phyloP scores from a whole-genome alignment of 139 green algal species.

The Diplosphaera chodatii region DNA sequence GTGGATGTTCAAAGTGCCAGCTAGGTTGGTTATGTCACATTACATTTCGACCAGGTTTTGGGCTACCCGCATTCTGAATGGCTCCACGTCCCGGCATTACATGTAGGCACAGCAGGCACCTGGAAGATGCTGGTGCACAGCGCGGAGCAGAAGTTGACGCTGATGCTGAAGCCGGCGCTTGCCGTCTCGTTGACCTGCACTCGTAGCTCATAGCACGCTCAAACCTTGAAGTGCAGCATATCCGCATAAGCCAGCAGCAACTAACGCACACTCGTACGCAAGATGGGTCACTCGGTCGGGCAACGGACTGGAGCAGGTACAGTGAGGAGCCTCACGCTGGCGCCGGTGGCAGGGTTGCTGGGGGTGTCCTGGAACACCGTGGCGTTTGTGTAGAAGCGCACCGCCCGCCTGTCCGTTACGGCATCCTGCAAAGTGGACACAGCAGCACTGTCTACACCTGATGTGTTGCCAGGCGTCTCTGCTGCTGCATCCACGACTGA shows the following conservation, averaged over 20 bases:
- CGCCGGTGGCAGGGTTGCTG: conserved; percentile 19
- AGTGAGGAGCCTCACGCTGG: not conserved
- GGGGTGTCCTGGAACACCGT: conserved; percentile 35
- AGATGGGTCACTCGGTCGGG: too few relatives aligned
- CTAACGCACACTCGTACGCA: too few relatives aligned
- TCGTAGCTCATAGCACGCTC: not conserved
- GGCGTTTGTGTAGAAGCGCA: conserved; percentile 58
- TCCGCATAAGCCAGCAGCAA: too few relatives aligned
- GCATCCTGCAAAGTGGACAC: not conserved
- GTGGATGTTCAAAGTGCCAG: too few relatives aligned
- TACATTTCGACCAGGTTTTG: too few relatives aligned
- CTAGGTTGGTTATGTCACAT: too few relatives aligned
- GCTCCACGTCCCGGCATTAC: too few relatives aligned
- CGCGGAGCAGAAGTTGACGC: conserved; percentile 10
- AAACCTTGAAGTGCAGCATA: not conserved
- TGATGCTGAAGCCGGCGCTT: not conserved
- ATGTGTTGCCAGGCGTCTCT: not conserved
- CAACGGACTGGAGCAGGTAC: not conserved
- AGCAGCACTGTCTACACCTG: too few relatives aligned
- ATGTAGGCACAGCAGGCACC: too few relatives aligned
- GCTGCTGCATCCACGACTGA: not conserved
- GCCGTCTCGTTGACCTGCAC: not conserved
- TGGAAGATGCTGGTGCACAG: conserved; percentile 41
- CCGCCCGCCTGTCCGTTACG: conserved; percentile 14
- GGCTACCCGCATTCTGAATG: too few relatives aligned